A percentile compares a stretch with the other conserved stretches of the same genome.
phyloP scores from a whole-genome alignment of 2,329 filamentous ascomycete genomes.

The Calycina herbarum region DNA sequence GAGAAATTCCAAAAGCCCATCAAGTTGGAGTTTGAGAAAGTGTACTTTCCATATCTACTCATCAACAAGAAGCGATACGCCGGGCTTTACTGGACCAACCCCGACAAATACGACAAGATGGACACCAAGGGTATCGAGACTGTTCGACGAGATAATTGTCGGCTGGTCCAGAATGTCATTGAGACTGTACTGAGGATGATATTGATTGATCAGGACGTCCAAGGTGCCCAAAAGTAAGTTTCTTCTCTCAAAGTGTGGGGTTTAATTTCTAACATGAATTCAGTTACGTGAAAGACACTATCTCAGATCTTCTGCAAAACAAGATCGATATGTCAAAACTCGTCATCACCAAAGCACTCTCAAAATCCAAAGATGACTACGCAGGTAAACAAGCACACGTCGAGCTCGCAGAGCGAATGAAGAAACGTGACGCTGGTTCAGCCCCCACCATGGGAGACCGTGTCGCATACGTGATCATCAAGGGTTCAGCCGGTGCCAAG shows the following conservation, averaged over 20 bases:
- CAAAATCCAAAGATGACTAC: slow-evolving; percentile 91
- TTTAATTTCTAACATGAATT: slow-evolving; percentile 30
- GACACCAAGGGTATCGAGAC: slow-evolving; percentile 99
- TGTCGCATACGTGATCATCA: slow-evolving; percentile 97
- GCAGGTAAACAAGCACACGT: slow-evolving; percentile 92
- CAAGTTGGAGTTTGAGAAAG: slow-evolving; percentile 98
- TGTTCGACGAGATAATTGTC: slow-evolving; percentile 92
- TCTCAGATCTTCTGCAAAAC: slow-evolving; percentile 93
- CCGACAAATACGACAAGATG: slow-evolving; percentile 98
- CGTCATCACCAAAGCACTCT: slow-evolving; percentile 93
- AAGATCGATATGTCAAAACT: slow-evolving; percentile 99
- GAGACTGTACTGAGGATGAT: slow-evolving; percentile 96
- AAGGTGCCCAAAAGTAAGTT: slow-evolving; percentile 88
- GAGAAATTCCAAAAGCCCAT: slow-evolving; percentile 94
- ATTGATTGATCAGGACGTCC: slow-evolving; percentile 86
- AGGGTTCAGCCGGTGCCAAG: slow-evolving; percentile 83
- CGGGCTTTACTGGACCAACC: slow-evolving; percentile 94
- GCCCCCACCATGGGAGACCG: slow-evolving; percentile 91
- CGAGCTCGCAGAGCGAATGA: slow-evolving; percentile 93
- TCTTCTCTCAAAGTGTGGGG: background rate
- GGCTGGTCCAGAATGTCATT: slow-evolving; percentile 93
- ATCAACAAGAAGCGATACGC: slow-evolving; percentile 99
- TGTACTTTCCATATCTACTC: slow-evolving; percentile 94
- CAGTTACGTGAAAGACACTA: slow-evolving; percentile 94
- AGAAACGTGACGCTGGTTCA: slow-evolving; percentile 92